A percentile compares a stretch with the other conserved stretches of the same genome.
Evolutionary conservation across 2,329 filamentous ascomycete genomes (phyloP).

Genomic region (Biscogniauxia marginata): DNA sequence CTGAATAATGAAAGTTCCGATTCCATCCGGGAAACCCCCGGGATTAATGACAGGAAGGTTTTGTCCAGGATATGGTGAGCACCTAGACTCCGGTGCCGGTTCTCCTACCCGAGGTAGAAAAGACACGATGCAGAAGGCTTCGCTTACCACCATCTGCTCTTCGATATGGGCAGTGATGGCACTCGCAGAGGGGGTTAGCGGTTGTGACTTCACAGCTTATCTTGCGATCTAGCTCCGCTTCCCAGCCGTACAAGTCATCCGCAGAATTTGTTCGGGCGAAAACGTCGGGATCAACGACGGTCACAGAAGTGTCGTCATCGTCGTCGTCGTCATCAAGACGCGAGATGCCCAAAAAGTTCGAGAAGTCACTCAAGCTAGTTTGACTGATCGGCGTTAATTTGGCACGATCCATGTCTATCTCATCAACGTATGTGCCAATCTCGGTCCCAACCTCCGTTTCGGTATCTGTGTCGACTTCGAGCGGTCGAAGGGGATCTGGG

Average conservation of each 20-base stretch:
- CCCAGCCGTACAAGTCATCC: conserved; percentile 53
- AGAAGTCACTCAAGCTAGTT: conserved; percentile 36
- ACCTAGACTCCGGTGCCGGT: conserved; percentile 3
- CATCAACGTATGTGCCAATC: conserved; percentile 11
- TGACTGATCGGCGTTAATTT: conserved; percentile 29
- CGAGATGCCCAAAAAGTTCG: conserved; percentile 39
- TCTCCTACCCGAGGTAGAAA: conserved; percentile 28
- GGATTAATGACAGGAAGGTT: not conserved
- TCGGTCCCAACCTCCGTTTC: conserved; percentile 26
- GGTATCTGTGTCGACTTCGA: conserved; percentile 27
- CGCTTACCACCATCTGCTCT: conserved; percentile 30
- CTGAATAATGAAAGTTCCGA: not conserved
- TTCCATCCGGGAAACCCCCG: not conserved
- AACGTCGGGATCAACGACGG: conserved; percentile 29
- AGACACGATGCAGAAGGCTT: conserved; percentile 41
- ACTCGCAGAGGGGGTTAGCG: conserved; percentile 15
- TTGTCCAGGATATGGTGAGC: not conserved
- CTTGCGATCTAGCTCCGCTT: conserved; percentile 44
- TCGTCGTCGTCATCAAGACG: conserved; percentile 30
- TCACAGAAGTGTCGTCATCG: conserved; percentile 27
- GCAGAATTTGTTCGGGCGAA: conserved; percentile 29
- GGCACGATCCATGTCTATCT: conserved; percentile 25
- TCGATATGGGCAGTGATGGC: conserved; percentile 27
- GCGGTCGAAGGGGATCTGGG: conserved; percentile 16
- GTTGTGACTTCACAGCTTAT: conserved; percentile 22